Percentiles rank a stretch among this genome's conserved stretches.
phyloP scores from a whole-genome alignment of 352 stramenopile genomes.

The Globisporangium cylindrosporum region DNA sequence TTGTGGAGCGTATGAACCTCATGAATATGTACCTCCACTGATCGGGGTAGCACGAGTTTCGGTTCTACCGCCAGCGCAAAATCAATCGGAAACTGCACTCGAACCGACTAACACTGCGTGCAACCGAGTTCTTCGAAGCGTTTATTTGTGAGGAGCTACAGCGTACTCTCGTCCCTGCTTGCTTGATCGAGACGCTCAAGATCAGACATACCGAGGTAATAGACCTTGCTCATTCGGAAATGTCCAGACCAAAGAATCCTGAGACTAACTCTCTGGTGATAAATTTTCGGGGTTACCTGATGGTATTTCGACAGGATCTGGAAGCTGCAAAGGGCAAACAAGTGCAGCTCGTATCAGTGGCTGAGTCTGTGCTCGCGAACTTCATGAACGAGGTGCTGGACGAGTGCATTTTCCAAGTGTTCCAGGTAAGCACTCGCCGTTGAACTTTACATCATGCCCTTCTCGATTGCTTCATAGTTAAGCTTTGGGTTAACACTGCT shows the following conservation, averaged over 20 bases:
- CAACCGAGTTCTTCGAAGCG: conserved; percentile 27
- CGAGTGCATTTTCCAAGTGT: conserved; percentile 28
- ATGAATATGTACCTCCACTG: too few species aligned
- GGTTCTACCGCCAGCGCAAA: conserved; percentile 30
- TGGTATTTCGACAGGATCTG: conserved; percentile 16
- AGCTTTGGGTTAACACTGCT: too few species aligned
- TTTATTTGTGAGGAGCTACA: conserved; percentile 32
- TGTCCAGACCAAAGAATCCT: background rate
- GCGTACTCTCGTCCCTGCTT: conserved; percentile 27
- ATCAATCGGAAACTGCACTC: conserved; percentile 22
- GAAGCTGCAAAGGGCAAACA: conserved; percentile 19
- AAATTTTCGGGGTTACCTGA: background rate
- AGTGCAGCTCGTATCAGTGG: conserved; percentile 20
- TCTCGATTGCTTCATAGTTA: too few species aligned
- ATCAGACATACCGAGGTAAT: conserved; percentile 29
- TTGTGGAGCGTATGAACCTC: background rate
- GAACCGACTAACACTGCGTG: conserved; percentile 17
- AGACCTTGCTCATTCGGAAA: background rate
- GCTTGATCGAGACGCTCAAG: conserved; percentile 39
- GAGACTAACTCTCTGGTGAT: background rate
- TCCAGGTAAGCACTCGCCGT: conserved; percentile 19
- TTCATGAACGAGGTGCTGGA: conserved; percentile 22
- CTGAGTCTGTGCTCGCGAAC: conserved; percentile 10
- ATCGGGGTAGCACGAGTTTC: conserved; percentile 34
- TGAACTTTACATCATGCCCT: too few species aligned